These are phyloP conservation scores for Meyerozyma elateridarum DNA, from an alignment of 1,139 yeast species.

Conservation along the genomic window DNA sequence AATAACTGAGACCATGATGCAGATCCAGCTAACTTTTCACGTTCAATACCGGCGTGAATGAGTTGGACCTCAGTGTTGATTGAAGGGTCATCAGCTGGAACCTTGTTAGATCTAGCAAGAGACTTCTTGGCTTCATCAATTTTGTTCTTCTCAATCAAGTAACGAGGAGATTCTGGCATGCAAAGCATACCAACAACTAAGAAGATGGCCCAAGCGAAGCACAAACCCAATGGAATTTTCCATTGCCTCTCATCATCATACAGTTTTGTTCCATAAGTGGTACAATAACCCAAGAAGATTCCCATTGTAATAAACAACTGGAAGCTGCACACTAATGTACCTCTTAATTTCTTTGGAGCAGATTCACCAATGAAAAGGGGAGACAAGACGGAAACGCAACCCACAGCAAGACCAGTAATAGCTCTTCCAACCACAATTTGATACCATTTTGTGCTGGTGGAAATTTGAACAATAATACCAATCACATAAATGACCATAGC, in stretches of 20 bases:
- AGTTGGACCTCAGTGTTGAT: slow-evolving; percentile 55
- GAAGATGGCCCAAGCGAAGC: slow-evolving; percentile 21
- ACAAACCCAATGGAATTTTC: slow-evolving; percentile 20
- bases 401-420: slow-evolving; percentile 22
- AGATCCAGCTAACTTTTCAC: slow-evolving; percentile 57
- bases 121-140: slow-evolving; percentile 12
- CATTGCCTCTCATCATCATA: slow-evolving; percentile 14
- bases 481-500: slow-evolving; percentile 20
- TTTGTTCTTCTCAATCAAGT: slow-evolving; percentile 18
- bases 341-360: slow-evolving; percentile 22
- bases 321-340: slow-evolving; percentile 23
- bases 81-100: slow-evolving; percentile 55
- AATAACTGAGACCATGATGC: slow-evolving; percentile 68
- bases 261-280: slow-evolving; percentile 19
- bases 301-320: slow-evolving; percentile 23
- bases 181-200: slow-evolving; percentile 21
- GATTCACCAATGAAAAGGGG: slow-evolving; percentile 23
- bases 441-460: slow-evolving; percentile 36
- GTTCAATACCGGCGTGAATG: slow-evolving; percentile 59
- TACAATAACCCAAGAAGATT: slow-evolving; percentile 45
- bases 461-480: slow-evolving; percentile 21
- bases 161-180: slow-evolving; percentile 25
- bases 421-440: slow-evolving; percentile 47
- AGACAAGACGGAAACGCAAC: slow-evolving; percentile 19
- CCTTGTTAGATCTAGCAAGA: slow-evolving; percentile 48